Base-by-base conservation (phyloP, 2,329 filamentous ascomycete species). In the Clonostachys solani region DNA sequence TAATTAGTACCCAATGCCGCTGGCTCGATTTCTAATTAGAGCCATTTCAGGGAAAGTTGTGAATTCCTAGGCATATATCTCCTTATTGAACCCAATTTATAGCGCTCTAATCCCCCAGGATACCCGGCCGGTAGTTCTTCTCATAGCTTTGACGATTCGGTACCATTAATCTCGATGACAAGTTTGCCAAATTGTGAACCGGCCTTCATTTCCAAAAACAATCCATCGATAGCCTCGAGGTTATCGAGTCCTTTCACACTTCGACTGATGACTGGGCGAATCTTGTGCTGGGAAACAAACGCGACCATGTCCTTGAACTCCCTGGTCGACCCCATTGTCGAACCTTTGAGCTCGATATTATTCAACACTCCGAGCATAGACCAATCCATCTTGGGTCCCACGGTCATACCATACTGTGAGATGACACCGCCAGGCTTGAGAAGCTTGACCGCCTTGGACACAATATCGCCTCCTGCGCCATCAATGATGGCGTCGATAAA, bases 251-350 rank as follows among this genome's bases (percentile, higher is more conserved):
- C 89, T 54, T 81, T 81, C 13, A 88, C 80, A 1, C 84, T 80
- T 45, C 86, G 78, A 53, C 87, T 94, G 1, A 97, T 80, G 5
- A 96, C 74, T 0, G 92, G 92, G 46, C 73, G 78, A 50, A 96
- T 84, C 60, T 85, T 79, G 53, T 89, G 82, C 52, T 83, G 69
- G 12, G 75, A 75, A 35, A 96, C 87, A 68, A 96, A 96, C 2
- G 78, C 75, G 6, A 96, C 77, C 90, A 97, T 96, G 18, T 94
- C 89, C n/a, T 74, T 74, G 60, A 96, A 97, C 68, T 97, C 94
- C 60, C 81, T 84, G 41, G 88, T 78, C 29, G 89, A 95, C 1
- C 92, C 92, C 92, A 97, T 96, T 0, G 92, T 96, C 13, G 81
- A 84, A 16, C 94, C 92, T 43, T 80, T 80, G 29, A 97, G 76